Evolutionary conservation across 2,329 filamentous ascomycete genomes (phyloP), one percentile per base, ranked within the genome.

Genomic region (Nemania sp.): DNA sequence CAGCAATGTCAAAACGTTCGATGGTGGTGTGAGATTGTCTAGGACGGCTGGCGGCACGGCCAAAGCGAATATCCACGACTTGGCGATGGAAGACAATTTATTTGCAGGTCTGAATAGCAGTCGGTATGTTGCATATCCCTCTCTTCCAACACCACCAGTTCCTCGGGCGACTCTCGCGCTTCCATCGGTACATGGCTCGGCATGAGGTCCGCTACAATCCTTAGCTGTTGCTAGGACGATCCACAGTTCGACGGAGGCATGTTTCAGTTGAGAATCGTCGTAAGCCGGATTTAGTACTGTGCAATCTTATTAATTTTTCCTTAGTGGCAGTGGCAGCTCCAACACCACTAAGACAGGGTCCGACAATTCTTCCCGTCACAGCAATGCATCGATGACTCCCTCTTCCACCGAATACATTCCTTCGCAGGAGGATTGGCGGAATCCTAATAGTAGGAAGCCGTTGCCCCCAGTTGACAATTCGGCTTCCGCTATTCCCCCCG

Each of bases 291-390:
- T 70, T 69, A 70, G 67, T 68, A 72, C 75, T 78, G 72, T 79
- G 72, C 74, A 71, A 71, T 71, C 65, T 54, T 71, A 65, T 71
- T 75, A 62, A 75, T 69, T 9, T 55, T 62, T 67, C 51, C 51
- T 62, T 72, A 86, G 83, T 69, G 83, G 81, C 73, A 86, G 83
- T 75, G 83, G 83, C 67, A 81, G 83, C 45, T 86, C 84, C 68
- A 86, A 85, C 72, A 85, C 82, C 39, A 87, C 84, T 60, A 84
- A 86, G 73, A 82, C 82, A 61, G 80, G 79, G 52, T 85, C 83
- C 65, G 84, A 87, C 73, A 83, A 82, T 67, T 87, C 84, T 35
- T 87, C 84, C 51, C 81, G 84, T 69, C 82, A 87, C 71, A 87
- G 84, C 73, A 85, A 85, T 73, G 81, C 79, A 54, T 87, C 84